These are phyloP conservation scores for Podospora anserina DNA, from an alignment of 495 filamentous ascomycete genomes.

Conservation along the genomic window DNA sequence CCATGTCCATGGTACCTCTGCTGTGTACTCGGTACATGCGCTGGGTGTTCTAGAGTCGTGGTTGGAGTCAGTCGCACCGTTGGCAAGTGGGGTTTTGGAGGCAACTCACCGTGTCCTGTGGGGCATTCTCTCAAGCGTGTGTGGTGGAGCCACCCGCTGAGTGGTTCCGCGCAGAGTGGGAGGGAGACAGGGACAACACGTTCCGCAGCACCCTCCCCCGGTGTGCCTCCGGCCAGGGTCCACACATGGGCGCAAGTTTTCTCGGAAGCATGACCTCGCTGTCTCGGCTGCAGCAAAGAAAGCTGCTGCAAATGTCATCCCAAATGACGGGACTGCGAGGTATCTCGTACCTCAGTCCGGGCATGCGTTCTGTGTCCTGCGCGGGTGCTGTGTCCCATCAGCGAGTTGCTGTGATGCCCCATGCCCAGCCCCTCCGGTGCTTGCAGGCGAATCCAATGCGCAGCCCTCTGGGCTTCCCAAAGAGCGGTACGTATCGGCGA, in stretches of 20 bases:
- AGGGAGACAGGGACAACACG: conserved; percentile 7
- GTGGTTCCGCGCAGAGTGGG: background rate
- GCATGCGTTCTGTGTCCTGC: background rate
- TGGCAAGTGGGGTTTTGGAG: conserved; percentile 25
- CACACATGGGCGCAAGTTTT: conserved; percentile 16
- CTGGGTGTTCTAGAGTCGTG: conserved; percentile 22
- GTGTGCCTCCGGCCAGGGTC: background rate
- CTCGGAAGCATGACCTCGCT: conserved; percentile 17
- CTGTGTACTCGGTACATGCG: conserved; percentile 15
- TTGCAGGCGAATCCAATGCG: background rate
- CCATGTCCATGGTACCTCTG: conserved; percentile 19
- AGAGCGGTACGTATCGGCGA: background rate
- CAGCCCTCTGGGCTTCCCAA: background rate
- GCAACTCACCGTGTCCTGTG: conserved; percentile 22
- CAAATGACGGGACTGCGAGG: conserved; percentile 12
- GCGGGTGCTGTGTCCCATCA: background rate
- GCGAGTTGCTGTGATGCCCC: conserved; percentile 2
- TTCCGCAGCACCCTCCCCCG: background rate
- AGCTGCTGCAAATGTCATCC: conserved; percentile 14
- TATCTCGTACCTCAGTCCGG: background rate
- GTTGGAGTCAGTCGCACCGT: conserved; percentile 30
- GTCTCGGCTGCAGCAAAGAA: conserved; percentile 15
- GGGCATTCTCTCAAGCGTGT: conserved; percentile 3
- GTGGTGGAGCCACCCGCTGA: background rate
- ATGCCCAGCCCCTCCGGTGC: background rate